A percentile compares a stretch with the other conserved stretches of the same genome.
Conservation (phyloP, 257 asterid genomes). For the Plectranthus barbatus region DNA sequence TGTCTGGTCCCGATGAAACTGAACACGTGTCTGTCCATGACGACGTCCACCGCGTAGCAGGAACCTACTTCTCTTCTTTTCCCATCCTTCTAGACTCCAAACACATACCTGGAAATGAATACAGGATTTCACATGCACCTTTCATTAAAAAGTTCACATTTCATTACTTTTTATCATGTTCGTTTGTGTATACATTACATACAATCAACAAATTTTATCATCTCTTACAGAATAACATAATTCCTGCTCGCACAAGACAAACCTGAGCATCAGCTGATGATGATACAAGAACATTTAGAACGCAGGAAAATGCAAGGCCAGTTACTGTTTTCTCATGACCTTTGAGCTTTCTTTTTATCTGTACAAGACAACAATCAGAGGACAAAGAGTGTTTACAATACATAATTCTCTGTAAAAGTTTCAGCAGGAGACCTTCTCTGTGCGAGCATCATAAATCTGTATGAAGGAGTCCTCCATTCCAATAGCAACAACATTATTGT, state of each 20-base stretch:
- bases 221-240: background rate
- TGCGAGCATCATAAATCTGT: slow-evolving; percentile 46
- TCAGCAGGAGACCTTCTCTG: slow-evolving; percentile 38
- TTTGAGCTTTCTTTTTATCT: slow-evolving; percentile 46
- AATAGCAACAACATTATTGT: slow-evolving; percentile 57
- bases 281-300: slow-evolving; percentile 48
- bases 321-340: slow-evolving; percentile 67
- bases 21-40: slow-evolving; percentile 47
- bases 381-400: background rate
- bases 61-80: slow-evolving; percentile 34
- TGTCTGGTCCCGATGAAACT: slow-evolving; percentile 55
- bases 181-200: background rate
- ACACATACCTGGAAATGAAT: slow-evolving; percentile 38
- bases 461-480: slow-evolving; percentile 70
- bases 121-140: background rate
- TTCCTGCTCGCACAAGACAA: background rate
- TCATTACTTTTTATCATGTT: background rate
- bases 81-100: slow-evolving; percentile 63
- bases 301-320: slow-evolving; percentile 66
- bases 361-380: slow-evolving; percentile 9
- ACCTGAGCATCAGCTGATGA: slow-evolving; percentile 77
- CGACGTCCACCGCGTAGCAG: slow-evolving; percentile 33
- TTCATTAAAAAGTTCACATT: background rate
- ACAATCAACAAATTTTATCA: background rate
- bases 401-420: background rate